Percentiles rank a stretch among this genome's conserved stretches.
Conservation (phyloP, 768 basidiomycete genomes). For the Mycena maculata region DNA sequence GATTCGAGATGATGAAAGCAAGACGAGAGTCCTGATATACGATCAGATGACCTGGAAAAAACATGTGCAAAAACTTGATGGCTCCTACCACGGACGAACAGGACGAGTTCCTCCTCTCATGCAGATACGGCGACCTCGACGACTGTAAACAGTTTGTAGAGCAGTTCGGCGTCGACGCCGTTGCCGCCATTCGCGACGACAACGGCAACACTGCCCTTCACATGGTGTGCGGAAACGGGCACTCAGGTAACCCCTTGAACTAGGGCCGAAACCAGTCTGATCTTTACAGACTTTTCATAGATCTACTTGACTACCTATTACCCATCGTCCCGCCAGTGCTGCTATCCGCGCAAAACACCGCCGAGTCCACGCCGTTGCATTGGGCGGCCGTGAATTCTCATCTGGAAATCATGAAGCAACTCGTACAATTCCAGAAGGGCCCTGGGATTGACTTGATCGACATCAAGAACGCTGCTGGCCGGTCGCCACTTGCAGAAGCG, state of each 20-base stretch:
- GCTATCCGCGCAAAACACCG: constrained; percentile 70
- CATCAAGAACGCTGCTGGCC: constrained; percentile 77
- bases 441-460: constrained; percentile 79
- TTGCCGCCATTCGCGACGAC: constrained; percentile 71
- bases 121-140: constrained; percentile 89
- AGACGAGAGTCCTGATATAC: too few species aligned
- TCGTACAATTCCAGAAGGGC: constrained; percentile 67
- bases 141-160: constrained; percentile 77
- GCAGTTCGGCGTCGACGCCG: constrained; percentile 62
- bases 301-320: constrained; percentile 80
- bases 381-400: constrained; percentile 93
- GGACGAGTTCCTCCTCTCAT: constrained; percentile 83
- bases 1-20: too few species aligned
- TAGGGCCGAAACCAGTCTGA: constrained; percentile 37
- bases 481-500: constrained; percentile 84
- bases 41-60: too few species aligned
- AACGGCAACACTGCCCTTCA: constrained; percentile 85
- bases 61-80: constrained; percentile 37
- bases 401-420: constrained; percentile 66
- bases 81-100: constrained; percentile 61
- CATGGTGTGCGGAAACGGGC: constrained; percentile 92
- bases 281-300: constrained; percentile 66
- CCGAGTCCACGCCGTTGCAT: constrained; percentile 88
- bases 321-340: constrained; percentile 66
- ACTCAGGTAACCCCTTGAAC: constrained; percentile 66